Percentiles rank a stretch among this genome's conserved stretches.
Conservation (phyloP, 768 basidiomycete genomes). For the Boletus bicolor region DNA sequence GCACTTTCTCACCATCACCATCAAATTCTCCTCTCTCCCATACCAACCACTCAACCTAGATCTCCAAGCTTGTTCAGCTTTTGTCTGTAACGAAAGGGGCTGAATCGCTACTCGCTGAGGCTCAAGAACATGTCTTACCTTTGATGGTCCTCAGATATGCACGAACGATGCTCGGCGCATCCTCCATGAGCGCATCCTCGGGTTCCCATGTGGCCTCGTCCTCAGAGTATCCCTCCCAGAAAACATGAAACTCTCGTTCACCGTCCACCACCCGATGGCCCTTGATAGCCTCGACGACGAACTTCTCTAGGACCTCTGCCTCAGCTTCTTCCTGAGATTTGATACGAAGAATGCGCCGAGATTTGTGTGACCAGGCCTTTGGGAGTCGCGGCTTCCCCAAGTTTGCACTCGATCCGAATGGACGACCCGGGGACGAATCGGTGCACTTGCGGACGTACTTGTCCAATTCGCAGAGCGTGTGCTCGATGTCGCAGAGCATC, state of each 20-base stretch:
- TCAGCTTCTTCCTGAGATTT: constrained; percentile 34
- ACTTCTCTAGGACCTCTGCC: constrained; percentile 38
- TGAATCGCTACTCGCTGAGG: not conserved
- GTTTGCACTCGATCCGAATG: constrained; percentile 33
- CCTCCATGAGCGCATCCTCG: constrained; percentile 41
- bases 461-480: constrained; percentile 75
- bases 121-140: constrained; percentile 6
- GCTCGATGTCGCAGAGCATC: constrained; percentile 72
- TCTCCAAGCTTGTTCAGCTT: not conserved
- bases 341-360: constrained; percentile 42
- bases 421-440: constrained; percentile 31
- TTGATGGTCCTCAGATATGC: constrained; percentile 35
- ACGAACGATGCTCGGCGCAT: constrained; percentile 45
- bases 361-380: constrained; percentile 53
- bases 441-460: constrained; percentile 60
- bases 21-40: not conserved
- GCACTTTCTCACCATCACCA: constrained; percentile 7
- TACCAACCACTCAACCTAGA: not conserved
- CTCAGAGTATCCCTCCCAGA: constrained; percentile 54
- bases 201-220: constrained; percentile 60
- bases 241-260: constrained; percentile 44
- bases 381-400: constrained; percentile 38
- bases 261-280: constrained; percentile 37
- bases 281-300: constrained; percentile 38
- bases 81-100: not conserved